phyloP scores from a whole-genome alignment of 106 monocot species.

The Dactylorhiza incarnata region DNA sequence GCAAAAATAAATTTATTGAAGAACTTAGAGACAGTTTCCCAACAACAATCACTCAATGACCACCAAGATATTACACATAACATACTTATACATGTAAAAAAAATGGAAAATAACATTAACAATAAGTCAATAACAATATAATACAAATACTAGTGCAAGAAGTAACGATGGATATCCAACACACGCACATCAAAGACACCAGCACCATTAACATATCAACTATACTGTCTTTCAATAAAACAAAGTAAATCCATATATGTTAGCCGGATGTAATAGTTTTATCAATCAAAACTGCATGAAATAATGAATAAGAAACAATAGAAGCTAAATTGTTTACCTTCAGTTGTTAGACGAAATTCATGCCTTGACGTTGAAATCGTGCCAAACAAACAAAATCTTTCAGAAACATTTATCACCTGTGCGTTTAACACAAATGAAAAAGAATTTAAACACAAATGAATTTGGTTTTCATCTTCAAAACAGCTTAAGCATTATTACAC shows the following conservation, averaged over 20 bases:
- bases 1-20: too few species aligned
- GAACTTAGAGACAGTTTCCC: too few species aligned
- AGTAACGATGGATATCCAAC: background rate
- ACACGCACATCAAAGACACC: background rate
- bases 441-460: too few species aligned
- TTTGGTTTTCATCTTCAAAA: too few species aligned
- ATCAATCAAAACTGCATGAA: background rate
- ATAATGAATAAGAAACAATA: too few species aligned
- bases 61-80: too few species aligned
- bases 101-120: background rate
- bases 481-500: too few species aligned
- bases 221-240: background rate
- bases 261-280: background rate
- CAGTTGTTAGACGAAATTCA: conserved; percentile 28
- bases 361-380: conserved; percentile 58
- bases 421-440: conserved; percentile 4
- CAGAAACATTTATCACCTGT: conserved; percentile 59
- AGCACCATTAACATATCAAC: background rate
- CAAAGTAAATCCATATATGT: background rate
- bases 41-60: too few species aligned
- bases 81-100: too few species aligned
- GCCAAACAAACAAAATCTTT: conserved; percentile 76
- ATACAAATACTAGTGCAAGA: background rate
- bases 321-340: conserved; percentile 29
- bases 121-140: too few species aligned